Conservation (phyloP, 495 filamentous ascomycete genomes). For the Penicillium roqueforti region DNA sequence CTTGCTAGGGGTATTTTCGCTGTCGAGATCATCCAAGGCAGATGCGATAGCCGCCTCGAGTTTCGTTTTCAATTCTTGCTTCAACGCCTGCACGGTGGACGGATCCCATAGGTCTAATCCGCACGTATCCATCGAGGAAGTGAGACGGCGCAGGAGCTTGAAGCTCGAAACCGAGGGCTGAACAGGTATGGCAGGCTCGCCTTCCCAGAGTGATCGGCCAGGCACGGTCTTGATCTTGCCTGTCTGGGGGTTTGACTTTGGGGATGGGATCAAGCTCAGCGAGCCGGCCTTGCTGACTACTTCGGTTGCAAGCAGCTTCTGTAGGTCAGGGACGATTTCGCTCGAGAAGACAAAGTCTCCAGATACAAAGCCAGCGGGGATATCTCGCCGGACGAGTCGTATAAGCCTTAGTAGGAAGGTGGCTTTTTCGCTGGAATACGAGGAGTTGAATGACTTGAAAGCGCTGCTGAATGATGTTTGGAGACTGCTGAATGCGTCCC, state of each 20-base stretch:
- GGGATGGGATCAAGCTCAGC: slow-evolving; percentile 12
- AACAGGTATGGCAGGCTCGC: slow-evolving; percentile 67
- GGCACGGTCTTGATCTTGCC: slow-evolving; percentile 24
- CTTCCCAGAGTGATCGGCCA: slow-evolving; percentile 70
- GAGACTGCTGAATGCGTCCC: slow-evolving; percentile 54
- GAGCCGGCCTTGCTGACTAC: slow-evolving; percentile 18
- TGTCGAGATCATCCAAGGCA: slow-evolving; percentile 22
- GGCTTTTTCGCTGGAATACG: slow-evolving; percentile 51
- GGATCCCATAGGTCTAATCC: slow-evolving; percentile 85
- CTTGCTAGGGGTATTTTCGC: slow-evolving; percentile 4
- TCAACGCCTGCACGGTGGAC: slow-evolving; percentile 60
- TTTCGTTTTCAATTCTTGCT: slow-evolving; percentile 45
- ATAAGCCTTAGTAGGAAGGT: slow-evolving; percentile 71
- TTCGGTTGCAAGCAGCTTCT: slow-evolving; percentile 47
- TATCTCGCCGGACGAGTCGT: slow-evolving; percentile 64
- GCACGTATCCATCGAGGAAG: slow-evolving; percentile 58
- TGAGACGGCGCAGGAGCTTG: slow-evolving; percentile 63
- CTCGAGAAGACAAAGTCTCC: slow-evolving; percentile 38
- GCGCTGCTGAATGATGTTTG: slow-evolving; percentile 49
- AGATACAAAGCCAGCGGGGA: slow-evolving; percentile 48
- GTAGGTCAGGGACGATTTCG: slow-evolving; percentile 52
- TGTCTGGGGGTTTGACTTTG: slow-evolving; percentile 6
- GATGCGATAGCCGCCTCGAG: slow-evolving; percentile 20
- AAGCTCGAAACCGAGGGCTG: slow-evolving; percentile 78
- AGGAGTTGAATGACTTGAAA: slow-evolving; percentile 40